phyloP scores from a whole-genome alignment of 2,329 filamentous ascomycete species.

The Neoscytalidium dimidiatum region DNA sequence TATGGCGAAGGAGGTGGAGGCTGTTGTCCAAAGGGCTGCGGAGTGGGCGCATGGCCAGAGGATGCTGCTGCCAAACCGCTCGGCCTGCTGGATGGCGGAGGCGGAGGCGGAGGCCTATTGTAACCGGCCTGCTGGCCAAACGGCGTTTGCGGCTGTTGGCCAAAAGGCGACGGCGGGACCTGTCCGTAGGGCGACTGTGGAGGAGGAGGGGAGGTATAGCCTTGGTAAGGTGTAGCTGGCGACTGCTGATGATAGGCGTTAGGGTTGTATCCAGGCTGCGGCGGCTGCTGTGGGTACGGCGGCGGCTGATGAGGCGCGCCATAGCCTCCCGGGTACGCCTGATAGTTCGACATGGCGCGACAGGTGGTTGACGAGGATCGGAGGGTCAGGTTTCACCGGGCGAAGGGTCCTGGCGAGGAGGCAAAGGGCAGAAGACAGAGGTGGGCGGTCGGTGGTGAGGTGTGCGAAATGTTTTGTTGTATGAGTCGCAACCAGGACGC shows the following conservation, averaged over 20 bases:
- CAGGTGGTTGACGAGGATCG: background rate
- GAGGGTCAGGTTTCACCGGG: background rate
- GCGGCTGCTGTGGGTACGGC: slow-evolving; percentile 38
- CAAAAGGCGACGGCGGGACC: slow-evolving; percentile 18
- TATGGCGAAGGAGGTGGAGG: slow-evolving; percentile 28
- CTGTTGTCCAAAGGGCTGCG: slow-evolving; percentile 22
- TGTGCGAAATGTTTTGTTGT: background rate
- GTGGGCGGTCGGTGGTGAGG: background rate
- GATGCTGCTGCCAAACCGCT: background rate
- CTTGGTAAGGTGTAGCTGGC: slow-evolving; percentile 9
- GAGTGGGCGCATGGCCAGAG: background rate
- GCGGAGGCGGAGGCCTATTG: slow-evolving; percentile 15
- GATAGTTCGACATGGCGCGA: slow-evolving; percentile 11
- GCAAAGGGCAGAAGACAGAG: background rate
- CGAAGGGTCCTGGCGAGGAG: background rate
- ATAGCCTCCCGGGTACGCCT: slow-evolving; percentile 8
- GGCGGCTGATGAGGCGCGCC: slow-evolving; percentile 32
- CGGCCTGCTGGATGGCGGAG: background rate
- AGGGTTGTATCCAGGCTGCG: slow-evolving; percentile 23
- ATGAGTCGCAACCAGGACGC: slow-evolving; percentile 6
- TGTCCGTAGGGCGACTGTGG: slow-evolving; percentile 6
- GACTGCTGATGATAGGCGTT: slow-evolving; percentile 11
- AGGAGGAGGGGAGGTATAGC: slow-evolving; percentile 3
- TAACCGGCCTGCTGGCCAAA: slow-evolving; percentile 28
- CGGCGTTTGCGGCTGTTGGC: slow-evolving; percentile 35